A percentile compares a stretch with the other conserved stretches of the same genome.
phyloP scores from a whole-genome alignment of 2,329 filamentous ascomycete genomes.

The Camillea tinctor region DNA sequence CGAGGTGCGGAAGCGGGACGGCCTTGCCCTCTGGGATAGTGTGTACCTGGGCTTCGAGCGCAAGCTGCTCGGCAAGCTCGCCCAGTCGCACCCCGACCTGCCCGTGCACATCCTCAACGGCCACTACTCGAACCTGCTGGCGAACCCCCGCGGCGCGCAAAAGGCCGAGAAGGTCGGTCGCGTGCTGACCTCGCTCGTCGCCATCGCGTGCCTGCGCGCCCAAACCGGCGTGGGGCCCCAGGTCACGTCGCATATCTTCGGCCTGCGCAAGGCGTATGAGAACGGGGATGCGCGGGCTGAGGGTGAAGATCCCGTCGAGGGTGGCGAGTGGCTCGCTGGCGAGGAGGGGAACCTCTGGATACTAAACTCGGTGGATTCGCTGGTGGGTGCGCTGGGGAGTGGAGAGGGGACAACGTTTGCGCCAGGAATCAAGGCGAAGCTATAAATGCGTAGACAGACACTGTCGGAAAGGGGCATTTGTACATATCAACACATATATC shows the following conservation, averaged over 20 bases:
- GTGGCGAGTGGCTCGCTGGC: constrained; percentile 59
- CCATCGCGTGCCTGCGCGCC: constrained; percentile 70
- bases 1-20: constrained; percentile 53
- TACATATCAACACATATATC: too few species aligned
- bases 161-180: constrained; percentile 58
- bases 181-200: constrained; percentile 70
- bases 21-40: constrained; percentile 68
- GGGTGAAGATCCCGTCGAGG: constrained; percentile 47
- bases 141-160: constrained; percentile 57
- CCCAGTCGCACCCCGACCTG: constrained; percentile 74
- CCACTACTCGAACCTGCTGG: constrained; percentile 72
- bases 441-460: constrained; percentile 29
- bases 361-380: constrained; percentile 58
- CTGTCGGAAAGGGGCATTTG: too few species aligned
- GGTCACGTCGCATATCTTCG: constrained; percentile 79
- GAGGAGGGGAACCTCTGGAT: constrained; percentile 67
- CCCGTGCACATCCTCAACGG: constrained; percentile 75
- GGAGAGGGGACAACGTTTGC: constrained; percentile 55
- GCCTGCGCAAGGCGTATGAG: constrained; percentile 71
- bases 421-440: constrained; percentile 45
- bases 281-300: constrained; percentile 55
- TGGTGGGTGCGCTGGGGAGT: constrained; percentile 46
- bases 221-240: constrained; percentile 83
- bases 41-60: constrained; percentile 73
- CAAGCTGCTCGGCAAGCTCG: constrained; percentile 70